phyloP scores from a whole-genome alignment of 805 yeast species.

The Ascoidea asiatica region DNA sequence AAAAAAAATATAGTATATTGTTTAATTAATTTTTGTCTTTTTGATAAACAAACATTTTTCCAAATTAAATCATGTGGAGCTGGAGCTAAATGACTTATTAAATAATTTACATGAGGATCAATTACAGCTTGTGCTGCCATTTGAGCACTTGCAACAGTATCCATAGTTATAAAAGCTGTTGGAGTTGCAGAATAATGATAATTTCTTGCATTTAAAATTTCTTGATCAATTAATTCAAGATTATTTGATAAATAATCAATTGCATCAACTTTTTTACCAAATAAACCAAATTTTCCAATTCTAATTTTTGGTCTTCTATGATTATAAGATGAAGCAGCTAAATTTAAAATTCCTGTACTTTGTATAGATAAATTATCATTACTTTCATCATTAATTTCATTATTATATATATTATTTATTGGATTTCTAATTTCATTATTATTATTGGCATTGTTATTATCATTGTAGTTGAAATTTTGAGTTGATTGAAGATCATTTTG shows the following conservation, averaged over 20 bases:
- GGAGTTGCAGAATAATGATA: slow-evolving; percentile 73
- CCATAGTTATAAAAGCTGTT: slow-evolving; percentile 91
- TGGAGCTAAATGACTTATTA: slow-evolving; percentile 80
- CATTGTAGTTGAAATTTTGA: neutral
- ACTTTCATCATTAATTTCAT: slow-evolving; percentile 4
- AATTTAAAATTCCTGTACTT: slow-evolving; percentile 5
- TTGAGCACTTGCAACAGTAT: slow-evolving; percentile 89
- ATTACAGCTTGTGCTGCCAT: slow-evolving; percentile 92
- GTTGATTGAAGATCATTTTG: neutral
- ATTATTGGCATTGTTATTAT: neutral
- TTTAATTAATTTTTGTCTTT: slow-evolving; percentile 56
- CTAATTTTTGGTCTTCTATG: slow-evolving; percentile 46
- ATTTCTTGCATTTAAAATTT: slow-evolving; percentile 49
- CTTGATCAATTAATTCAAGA: slow-evolving; percentile 55
- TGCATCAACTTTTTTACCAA: slow-evolving; percentile 68
- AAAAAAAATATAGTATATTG: slow-evolving; percentile 45
- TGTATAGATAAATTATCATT: slow-evolving; percentile 7
- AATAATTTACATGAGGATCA: slow-evolving; percentile 75
- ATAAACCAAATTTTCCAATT: slow-evolving; percentile 45
- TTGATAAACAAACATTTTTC: slow-evolving; percentile 76
- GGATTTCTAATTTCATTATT: slow-evolving; percentile 5
- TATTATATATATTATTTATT: slow-evolving; percentile 4
- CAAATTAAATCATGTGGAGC: slow-evolving; percentile 94
- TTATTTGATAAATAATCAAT: slow-evolving; percentile 63
- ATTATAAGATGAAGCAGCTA: slow-evolving; percentile 3